Evolutionary conservation across 257 asterid genomes (phyloP).

Genomic region (Apocynum venetum): DNA sequence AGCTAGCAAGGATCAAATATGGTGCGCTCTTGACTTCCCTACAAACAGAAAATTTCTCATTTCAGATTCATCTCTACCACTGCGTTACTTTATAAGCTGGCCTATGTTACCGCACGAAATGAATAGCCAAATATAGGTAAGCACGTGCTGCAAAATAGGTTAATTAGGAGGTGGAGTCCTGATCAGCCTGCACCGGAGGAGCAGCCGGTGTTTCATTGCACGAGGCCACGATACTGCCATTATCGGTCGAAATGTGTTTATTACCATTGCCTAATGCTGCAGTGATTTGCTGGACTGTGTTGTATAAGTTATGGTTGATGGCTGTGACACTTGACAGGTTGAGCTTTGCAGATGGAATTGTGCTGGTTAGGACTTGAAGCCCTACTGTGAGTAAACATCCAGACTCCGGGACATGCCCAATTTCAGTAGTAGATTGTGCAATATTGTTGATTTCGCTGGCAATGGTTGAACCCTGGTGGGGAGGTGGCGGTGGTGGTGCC

Average conservation of each 20-base stretch:
- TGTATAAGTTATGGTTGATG: conserved; percentile 68
- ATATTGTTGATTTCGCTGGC: conserved; percentile 11
- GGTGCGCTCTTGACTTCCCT: conserved; percentile 99
- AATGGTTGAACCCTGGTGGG: conserved; percentile 11
- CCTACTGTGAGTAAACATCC: conserved; percentile 85
- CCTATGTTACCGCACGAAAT: neutral
- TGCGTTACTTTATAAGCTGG: neutral
- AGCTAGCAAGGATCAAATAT: conserved; percentile 48
- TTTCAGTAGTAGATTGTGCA: conserved; percentile 17
- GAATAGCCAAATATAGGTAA: neutral
- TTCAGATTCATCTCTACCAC: conserved; percentile 14
- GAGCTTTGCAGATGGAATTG: conserved; percentile 71
- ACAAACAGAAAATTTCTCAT: neutral
- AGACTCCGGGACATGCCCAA: conserved; percentile 21
- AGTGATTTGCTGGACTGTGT: conserved; percentile 65
- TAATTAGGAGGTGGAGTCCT: conserved; percentile 33
- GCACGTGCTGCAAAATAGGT: conserved; percentile 17
- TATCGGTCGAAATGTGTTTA: neutral
- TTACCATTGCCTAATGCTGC: conserved; percentile 29
- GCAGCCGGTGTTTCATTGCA: conserved; percentile 22
- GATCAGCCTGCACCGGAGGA: conserved; percentile 18
- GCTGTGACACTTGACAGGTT: conserved; percentile 74
- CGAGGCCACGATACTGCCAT: conserved; percentile 10
- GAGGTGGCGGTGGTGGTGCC: conserved; percentile 11
- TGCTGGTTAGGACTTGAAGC: conserved; percentile 75